These are phyloP conservation scores for Cordyceps tenuipes DNA, from an alignment of 2,329 filamentous ascomycete species.

Conservation along the genomic window DNA sequence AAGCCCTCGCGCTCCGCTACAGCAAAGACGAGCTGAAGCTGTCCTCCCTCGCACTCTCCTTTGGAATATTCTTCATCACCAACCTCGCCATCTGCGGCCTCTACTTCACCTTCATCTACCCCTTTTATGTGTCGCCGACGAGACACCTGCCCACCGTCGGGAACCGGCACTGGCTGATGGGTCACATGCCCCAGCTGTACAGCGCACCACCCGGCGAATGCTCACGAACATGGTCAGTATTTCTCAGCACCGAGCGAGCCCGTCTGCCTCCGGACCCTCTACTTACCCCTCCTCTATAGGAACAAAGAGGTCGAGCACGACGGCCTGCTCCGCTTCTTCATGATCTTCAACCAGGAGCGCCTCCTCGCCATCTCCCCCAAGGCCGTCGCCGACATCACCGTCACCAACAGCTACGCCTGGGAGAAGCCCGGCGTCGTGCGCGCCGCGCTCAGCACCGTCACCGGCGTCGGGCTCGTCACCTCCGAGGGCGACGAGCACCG, in stretches of 20 bases:
- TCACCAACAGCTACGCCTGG: constrained; percentile 62
- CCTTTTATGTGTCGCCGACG: constrained; percentile 34
- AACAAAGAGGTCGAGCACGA: constrained; percentile 53
- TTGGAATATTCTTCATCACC: constrained; percentile 27
- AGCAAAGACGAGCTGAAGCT: background rate
- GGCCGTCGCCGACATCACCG: constrained; percentile 61
- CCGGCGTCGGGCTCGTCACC: constrained; percentile 66
- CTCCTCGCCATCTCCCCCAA: constrained; percentile 55
- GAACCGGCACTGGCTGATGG: constrained; percentile 36
- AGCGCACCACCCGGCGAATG: constrained; percentile 34
- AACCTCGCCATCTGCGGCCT: constrained; percentile 17
- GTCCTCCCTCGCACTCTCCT: constrained; percentile 24
- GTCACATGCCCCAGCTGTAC: constrained; percentile 37
- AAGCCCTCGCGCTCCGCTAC: background rate
- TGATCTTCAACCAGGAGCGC: constrained; percentile 53
- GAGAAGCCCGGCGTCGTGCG: constrained; percentile 50
- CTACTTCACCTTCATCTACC: constrained; percentile 34
- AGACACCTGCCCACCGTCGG: constrained; percentile 35
- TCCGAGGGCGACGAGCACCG: constrained; percentile 91
- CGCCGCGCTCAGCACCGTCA: constrained; percentile 49
- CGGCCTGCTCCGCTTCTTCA: constrained; percentile 59
- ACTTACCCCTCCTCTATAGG: constrained; percentile 32
- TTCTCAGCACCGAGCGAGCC: too few species aligned
- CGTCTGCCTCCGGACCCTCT: too few species aligned
- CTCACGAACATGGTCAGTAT: constrained; percentile 38